Evolutionary conservation across 371 early-diverging fungal genomes (phyloP).

Genomic region (Rhizomucor miehei): DNA sequence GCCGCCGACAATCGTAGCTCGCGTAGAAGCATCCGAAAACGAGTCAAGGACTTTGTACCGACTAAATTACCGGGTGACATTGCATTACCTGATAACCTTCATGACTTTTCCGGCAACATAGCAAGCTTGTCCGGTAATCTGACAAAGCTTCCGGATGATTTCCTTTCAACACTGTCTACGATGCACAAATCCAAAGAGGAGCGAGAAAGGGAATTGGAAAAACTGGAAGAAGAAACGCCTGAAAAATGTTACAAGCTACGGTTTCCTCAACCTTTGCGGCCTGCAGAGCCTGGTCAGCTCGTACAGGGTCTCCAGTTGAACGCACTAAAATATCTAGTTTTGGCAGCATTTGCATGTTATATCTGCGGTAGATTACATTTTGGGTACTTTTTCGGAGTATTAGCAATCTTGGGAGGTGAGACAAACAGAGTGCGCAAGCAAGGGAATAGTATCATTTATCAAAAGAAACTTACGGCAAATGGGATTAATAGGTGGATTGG

Average conservation of each 20-base stretch:
- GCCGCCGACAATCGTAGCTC: constrained; percentile 2
- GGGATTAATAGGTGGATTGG: constrained; percentile 14
- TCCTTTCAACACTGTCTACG: neutral
- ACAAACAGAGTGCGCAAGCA: neutral
- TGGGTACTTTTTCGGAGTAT: constrained; percentile 12
- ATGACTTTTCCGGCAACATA: neutral
- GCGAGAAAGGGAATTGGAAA: neutral
- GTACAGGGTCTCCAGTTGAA: constrained; percentile 15
- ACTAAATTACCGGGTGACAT: neutral
- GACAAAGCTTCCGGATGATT: neutral
- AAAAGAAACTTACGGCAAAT: too few relatives aligned
- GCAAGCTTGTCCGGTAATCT: constrained; percentile 1
- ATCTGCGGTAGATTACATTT: constrained; percentile 17
- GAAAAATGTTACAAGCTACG: constrained; percentile 13
- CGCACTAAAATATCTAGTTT: constrained; percentile 18
- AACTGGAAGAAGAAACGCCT: neutral
- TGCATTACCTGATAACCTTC: neutral
- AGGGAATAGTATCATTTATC: too few relatives aligned
- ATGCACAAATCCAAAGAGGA: neutral
- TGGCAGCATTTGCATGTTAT: constrained; percentile 14
- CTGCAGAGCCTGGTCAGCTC: constrained; percentile 15
- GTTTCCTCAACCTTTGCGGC: constrained; percentile 15
- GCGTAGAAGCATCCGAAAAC: neutral
- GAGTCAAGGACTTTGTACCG: neutral
- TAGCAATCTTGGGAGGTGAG: constrained; percentile 7